Percentiles rank a stretch among this genome's conserved stretches.
Conservation (phyloP, 148 eudicot genomes). For the Cornus kousa region DNA sequence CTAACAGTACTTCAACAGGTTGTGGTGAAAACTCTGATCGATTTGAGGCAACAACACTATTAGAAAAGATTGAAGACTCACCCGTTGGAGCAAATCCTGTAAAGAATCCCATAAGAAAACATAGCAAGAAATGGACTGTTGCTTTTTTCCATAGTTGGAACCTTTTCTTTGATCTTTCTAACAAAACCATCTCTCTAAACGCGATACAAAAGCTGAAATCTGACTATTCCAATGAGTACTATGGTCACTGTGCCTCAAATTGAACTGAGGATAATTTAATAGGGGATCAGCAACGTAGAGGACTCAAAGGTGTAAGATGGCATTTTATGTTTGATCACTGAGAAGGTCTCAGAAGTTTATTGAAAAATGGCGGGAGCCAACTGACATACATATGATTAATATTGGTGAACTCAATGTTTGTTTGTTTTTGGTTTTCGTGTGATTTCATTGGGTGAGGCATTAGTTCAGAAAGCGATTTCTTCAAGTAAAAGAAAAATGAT, state of each 20-base stretch:
- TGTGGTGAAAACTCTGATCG: constrained; percentile 36
- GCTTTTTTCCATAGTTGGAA: constrained; percentile 71
- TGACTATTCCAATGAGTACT: neutral
- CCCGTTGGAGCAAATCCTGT: constrained; percentile 80
- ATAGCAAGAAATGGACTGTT: constrained; percentile 63
- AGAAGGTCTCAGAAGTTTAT: neutral
- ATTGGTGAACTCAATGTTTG: constrained; percentile 31
- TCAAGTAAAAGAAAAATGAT: constrained; percentile 54
- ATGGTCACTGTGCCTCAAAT: neutral
- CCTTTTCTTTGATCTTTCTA: constrained; percentile 73
- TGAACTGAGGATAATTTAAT: neutral
- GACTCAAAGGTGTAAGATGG: neutral
- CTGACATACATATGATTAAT: constrained; percentile 27
- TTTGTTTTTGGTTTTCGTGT: constrained; percentile 16
- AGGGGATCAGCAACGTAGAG: constrained; percentile 2
- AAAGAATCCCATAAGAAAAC: constrained; percentile 87
- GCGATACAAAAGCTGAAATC: neutral
- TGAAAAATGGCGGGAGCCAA: constrained; percentile 17
- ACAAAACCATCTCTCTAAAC: constrained; percentile 37
- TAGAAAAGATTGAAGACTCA: constrained; percentile 34
- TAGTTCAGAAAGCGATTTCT: constrained; percentile 52
- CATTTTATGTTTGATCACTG: constrained; percentile 14
- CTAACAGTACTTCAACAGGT: constrained; percentile 18
- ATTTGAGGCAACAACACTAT: constrained; percentile 14
- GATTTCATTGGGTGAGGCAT: constrained; percentile 28